A percentile compares a stretch with the other conserved stretches of the same genome.
These are phyloP conservation scores for Punctularia strigosozonata DNA, from an alignment of 768 basidiomycete species.

Conservation along the genomic window DNA sequence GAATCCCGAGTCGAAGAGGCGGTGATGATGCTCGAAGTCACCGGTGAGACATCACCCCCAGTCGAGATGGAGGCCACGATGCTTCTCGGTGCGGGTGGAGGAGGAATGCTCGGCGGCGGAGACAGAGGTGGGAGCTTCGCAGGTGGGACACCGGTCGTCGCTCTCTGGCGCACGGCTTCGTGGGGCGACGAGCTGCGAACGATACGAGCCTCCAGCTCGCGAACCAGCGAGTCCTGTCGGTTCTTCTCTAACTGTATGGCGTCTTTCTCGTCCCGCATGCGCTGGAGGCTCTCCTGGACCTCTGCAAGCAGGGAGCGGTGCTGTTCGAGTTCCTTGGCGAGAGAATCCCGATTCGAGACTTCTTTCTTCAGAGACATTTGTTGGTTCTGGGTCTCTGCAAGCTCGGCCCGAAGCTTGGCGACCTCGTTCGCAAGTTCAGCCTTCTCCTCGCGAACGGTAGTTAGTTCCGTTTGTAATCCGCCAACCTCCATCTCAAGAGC, in stretches of 20 bases:
- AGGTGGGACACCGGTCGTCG: constrained; percentile 41
- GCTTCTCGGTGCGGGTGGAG: constrained; percentile 60
- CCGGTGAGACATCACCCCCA: constrained; percentile 30
- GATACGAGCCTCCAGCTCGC: constrained; percentile 69
- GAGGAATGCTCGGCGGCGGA: constrained; percentile 80
- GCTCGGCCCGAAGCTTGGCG: constrained; percentile 42
- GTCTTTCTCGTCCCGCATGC: constrained; percentile 76
- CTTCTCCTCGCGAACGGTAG: constrained; percentile 25
- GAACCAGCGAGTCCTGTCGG: constrained; percentile 55
- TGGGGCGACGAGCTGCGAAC: constrained; percentile 37
- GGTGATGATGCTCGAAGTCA: constrained; percentile 39
- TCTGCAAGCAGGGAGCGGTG: constrained; percentile 70
- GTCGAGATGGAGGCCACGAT: constrained; percentile 44
- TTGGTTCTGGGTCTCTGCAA: constrained; percentile 44
- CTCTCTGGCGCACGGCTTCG: constrained; percentile 30
- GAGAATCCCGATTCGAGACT: constrained; percentile 62
- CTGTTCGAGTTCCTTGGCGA: constrained; percentile 64
- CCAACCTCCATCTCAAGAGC: constrained; percentile 6
- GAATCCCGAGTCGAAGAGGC: constrained; percentile 62
- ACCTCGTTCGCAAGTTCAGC: constrained; percentile 29
- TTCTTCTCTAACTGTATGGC: constrained; percentile 59
- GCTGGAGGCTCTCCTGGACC: constrained; percentile 66
- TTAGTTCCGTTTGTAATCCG: constrained; percentile 39
- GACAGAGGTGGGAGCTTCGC: constrained; percentile 80
- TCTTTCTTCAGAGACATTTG: constrained; percentile 57